Evolutionary conservation across 2,329 filamentous ascomycete genomes (phyloP), one percentile per base, ranked within the genome.

Genomic region (Elsinoe fawcettii): DNA sequence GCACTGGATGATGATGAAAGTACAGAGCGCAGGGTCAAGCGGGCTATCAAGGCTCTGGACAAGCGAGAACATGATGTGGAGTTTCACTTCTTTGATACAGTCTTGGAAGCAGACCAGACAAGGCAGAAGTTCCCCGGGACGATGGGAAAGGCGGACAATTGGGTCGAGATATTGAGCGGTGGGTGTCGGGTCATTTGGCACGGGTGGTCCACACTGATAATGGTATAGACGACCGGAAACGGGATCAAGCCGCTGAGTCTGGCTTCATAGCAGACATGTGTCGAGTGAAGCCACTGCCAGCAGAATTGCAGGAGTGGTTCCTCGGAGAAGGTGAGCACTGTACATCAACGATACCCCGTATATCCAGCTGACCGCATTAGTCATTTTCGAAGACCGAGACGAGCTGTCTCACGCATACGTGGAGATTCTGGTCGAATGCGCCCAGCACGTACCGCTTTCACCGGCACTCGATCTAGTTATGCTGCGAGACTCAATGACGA

Each of bases 1-100:
- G 70, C 62, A 23, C 44, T 64, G 11, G 61, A 51, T 8, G 63
- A 65, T 8, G 64, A 63, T 14, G 72, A 71, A 39, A 73, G 75
- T 16, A 67, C 73, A 20, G 74, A 76, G 25, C 74, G 77, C 58
- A 79, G 79, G 61, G 69, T 85, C 27, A 71, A 78, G 59, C 71
- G 76, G 60, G 83, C 83, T 36, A 76, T 87, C 62, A 73, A 76
- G 60, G 75, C 83, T 63, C 72, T 81, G 39, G 72, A n/a, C 5
- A 37, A n/a, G 14, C 9, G 9, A 37, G 34, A 79, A 18, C 67
- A 71, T 14, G 74, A 79, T n/a, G 74, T 75, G 54, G 69, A 70
- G 3, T 87, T 81, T 73, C 74, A 77, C 54, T 85, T 86, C 65
- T 86, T 84, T 61, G 70, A 73, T 4, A 37, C 59, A 56, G 62